phyloP scores from a whole-genome alignment of 2,329 filamentous ascomycete species.

The Fusarium mangiferae region DNA sequence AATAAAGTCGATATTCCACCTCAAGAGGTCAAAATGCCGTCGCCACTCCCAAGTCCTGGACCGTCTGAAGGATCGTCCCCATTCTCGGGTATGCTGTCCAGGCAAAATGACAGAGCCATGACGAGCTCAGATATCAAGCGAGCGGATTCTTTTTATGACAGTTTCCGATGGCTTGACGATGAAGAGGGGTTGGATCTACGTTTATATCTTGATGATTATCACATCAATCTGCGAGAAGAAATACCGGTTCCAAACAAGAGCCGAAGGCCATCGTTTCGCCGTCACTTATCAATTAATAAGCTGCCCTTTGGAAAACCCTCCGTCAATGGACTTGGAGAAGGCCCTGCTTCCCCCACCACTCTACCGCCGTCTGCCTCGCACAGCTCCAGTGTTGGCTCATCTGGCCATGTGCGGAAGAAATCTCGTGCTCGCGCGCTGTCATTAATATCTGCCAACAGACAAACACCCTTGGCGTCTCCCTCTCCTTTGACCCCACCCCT shows the following conservation, averaged over 20 bases:
- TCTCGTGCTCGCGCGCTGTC: conserved; percentile 66
- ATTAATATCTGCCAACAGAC: conserved; percentile 61
- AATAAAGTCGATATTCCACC: conserved; percentile 39
- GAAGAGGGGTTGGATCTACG: conserved; percentile 75
- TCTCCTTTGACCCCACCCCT: conserved; percentile 52
- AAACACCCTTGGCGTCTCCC: conserved; percentile 42
- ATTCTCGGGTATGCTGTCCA: conserved; percentile 42
- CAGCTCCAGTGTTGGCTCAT: conserved; percentile 34
- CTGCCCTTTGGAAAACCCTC: conserved; percentile 69
- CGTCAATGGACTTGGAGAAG: conserved; percentile 57
- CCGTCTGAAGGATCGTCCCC: conserved; percentile 35
- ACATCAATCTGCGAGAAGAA: conserved; percentile 68
- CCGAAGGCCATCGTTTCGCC: conserved; percentile 71
- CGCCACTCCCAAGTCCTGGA: conserved; percentile 36
- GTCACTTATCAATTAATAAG: conserved; percentile 77
- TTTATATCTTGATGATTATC: conserved; percentile 76
- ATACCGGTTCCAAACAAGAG: conserved; percentile 56
- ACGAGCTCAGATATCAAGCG: conserved; percentile 43
- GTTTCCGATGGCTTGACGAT: conserved; percentile 79
- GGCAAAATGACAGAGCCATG: conserved; percentile 29
- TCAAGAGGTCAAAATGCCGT: conserved; percentile 37
- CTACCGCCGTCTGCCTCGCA: conserved; percentile 36
- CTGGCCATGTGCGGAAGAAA: conserved; percentile 58
- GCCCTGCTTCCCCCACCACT: conserved; percentile 43
- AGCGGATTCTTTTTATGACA: conserved; percentile 70